Evolutionary conservation across 192 early-diverging fungal species (phyloP).

Genomic region (Coemansia sp.): DNA sequence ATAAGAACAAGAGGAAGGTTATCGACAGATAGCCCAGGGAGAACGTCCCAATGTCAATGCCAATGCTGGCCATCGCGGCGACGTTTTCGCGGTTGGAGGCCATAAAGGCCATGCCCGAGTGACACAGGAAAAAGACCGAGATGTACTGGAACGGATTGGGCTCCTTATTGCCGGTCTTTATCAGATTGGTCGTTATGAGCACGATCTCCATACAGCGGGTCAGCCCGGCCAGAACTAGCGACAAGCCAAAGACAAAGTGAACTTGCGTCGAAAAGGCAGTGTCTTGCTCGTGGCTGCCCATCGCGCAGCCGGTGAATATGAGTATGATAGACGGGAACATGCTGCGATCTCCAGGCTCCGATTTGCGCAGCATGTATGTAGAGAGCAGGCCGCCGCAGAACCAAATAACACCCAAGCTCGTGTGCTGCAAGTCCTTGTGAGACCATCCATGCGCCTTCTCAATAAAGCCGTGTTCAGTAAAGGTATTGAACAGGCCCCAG

Average conservation of each 20-base stretch:
- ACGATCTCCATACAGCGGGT: conserved; percentile 60
- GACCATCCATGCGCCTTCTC: conserved; percentile 57
- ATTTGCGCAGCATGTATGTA: conserved; percentile 50
- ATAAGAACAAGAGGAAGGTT: conserved; percentile 60
- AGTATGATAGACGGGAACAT: conserved; percentile 64
- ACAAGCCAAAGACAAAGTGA: conserved; percentile 66
- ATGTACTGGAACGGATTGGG: conserved; percentile 54
- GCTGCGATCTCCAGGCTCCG: conserved; percentile 48
- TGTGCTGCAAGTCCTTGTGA: conserved; percentile 68
- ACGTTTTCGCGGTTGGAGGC: conserved; percentile 61
- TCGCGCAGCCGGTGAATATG: conserved; percentile 60
- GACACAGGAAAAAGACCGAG: conserved; percentile 54
- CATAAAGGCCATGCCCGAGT: conserved; percentile 67
- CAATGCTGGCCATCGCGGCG: conserved; percentile 35
- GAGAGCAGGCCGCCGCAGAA: conserved; percentile 62
- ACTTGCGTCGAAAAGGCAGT: conserved; percentile 58
- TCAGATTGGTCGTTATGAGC: conserved; percentile 36
- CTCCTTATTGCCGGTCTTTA: conserved; percentile 18
- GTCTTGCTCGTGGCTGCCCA: conserved; percentile 62
- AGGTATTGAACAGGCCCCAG: conserved; percentile 71
- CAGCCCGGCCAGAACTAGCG: conserved; percentile 58
- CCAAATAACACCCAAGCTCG: conserved; percentile 68
- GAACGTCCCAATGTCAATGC: conserved; percentile 60
- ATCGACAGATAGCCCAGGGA: conserved; percentile 58
- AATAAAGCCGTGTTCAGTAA: conserved; percentile 65